phyloP scores from a whole-genome alignment of 352 stramenopile species.

The Pythium insidiosum region DNA sequence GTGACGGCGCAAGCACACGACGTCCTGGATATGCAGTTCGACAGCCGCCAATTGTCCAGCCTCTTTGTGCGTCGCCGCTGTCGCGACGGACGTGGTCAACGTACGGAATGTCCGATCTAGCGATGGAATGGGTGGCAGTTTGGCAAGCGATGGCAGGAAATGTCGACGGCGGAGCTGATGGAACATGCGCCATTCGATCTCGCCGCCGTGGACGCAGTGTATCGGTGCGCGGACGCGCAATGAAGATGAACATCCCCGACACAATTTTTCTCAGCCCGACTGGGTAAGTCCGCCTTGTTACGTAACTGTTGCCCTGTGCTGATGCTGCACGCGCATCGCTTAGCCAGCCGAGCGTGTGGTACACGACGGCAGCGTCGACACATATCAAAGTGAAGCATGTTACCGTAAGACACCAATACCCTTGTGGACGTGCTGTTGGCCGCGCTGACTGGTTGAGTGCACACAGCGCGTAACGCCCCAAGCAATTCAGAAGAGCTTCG shows the following conservation, averaged over 20 bases:
- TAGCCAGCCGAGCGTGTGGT: conserved; percentile 58
- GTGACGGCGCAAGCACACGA: no score
- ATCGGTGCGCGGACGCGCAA: conserved; percentile 9
- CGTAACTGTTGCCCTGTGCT: neutral
- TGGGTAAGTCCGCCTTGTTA: conserved; percentile 17
- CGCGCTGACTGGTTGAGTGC: neutral
- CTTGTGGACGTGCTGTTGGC: no score
- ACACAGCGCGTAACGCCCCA: conserved; percentile 28
- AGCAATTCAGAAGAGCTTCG: conserved; percentile 23
- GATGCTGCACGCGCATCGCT: neutral
- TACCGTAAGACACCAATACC: conserved; percentile 21
- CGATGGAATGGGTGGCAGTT: conserved; percentile 47
- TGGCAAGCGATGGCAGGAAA: conserved; percentile 54
- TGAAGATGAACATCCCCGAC: conserved; percentile 49
- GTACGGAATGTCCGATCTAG: conserved; percentile 31
- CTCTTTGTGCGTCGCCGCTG: conserved; percentile 30
- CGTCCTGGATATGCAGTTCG: conserved; percentile 40
- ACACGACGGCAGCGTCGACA: conserved; percentile 33
- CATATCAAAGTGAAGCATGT: conserved; percentile 30
- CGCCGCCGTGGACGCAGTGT: neutral
- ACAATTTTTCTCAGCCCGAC: conserved; percentile 51
- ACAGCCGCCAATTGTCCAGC: conserved; percentile 45
- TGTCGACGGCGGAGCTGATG: conserved; percentile 1
- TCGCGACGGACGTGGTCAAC: conserved; percentile 16
- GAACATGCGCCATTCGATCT: no score